phyloP scores from a whole-genome alignment of 768 basidiomycete species.

The Amanita rimosa region DNA sequence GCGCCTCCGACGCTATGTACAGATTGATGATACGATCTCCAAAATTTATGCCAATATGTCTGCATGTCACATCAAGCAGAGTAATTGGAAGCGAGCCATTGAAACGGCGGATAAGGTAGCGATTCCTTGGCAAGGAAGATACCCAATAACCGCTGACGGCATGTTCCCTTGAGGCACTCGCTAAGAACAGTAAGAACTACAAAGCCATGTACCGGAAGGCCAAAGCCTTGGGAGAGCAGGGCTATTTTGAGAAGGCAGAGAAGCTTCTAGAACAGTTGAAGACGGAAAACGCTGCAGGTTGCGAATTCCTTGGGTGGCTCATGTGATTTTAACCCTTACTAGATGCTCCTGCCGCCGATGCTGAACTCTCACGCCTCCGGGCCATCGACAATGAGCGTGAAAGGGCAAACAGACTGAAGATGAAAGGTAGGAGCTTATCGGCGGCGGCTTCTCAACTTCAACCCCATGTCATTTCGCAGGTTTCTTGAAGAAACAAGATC shows the following conservation, averaged over 20 bases:
- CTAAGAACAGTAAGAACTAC: constrained; percentile 63
- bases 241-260: constrained; percentile 65
- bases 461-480: constrained; percentile 31
- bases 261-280: constrained; percentile 55
- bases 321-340: constrained; percentile 4
- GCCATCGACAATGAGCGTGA: constrained; percentile 59
- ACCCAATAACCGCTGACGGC: not conserved
- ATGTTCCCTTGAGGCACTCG: constrained; percentile 40
- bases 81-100: constrained; percentile 67
- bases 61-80: constrained; percentile 71
- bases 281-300: constrained; percentile 52
- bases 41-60: constrained; percentile 83
- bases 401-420: constrained; percentile 51
- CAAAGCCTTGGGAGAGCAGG: constrained; percentile 67
- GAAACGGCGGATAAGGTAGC: constrained; percentile 72
- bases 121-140: too few species aligned
- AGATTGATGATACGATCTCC: constrained; percentile 70
- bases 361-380: constrained; percentile 52
- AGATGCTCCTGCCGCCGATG: constrained; percentile 51
- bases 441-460: too few species aligned
- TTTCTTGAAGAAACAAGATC: constrained; percentile 34
- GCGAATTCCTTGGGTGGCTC: constrained; percentile 7
- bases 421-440: constrained; percentile 66
- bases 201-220: constrained; percentile 78
- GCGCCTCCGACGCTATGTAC: not conserved